Conservation (phyloP, 75 land plant genomes). For the Picea sitchensis region DNA sequence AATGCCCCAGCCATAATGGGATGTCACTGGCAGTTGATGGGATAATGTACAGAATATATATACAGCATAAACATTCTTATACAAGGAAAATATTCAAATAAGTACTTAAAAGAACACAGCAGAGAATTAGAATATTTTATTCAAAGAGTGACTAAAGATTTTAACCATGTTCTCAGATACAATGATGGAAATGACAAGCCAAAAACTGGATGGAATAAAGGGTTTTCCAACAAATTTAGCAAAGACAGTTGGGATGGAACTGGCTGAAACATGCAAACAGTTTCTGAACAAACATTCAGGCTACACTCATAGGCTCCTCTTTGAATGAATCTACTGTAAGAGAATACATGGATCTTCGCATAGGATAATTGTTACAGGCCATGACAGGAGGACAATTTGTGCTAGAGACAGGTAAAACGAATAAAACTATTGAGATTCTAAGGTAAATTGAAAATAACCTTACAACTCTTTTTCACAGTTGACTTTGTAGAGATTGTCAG, state of each 20-base stretch:
- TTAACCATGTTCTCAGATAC: background rate
- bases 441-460: background rate
- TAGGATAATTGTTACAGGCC: background rate
- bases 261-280: background rate
- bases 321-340: background rate
- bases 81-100: background rate
- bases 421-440: background rate
- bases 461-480: background rate
- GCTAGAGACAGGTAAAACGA: background rate
- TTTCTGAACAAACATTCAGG: background rate
- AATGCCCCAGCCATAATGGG: background rate
- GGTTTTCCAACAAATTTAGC: background rate
- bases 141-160: background rate
- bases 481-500: background rate
- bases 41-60: background rate
- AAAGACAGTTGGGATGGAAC: background rate
- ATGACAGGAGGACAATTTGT: background rate
- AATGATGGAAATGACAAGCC: background rate
- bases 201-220: background rate
- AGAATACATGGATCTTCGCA: background rate
- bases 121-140: background rate
- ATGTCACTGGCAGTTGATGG: background rate
- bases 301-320: background rate
- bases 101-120: background rate
- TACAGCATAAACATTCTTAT: background rate